Evolutionary conservation across 1,284 basidiomycete species (phyloP).

Genomic region (Schizophyllum commune): DNA sequence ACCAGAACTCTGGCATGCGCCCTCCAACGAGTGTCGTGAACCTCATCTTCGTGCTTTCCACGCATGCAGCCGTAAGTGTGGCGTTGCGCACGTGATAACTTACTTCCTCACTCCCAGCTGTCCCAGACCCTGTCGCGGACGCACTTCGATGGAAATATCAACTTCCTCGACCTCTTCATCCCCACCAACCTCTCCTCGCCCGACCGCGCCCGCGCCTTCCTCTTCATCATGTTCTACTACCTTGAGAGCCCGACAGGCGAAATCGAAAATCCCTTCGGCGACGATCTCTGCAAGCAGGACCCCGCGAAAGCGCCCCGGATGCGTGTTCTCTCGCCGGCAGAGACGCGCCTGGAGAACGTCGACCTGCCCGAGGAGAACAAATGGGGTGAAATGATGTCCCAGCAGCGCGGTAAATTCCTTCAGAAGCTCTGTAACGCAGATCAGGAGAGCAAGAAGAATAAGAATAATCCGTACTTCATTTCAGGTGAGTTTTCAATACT

Average conservation of each 20-base stretch:
- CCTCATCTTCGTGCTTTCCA: conserved; percentile 68
- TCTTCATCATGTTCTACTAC: conserved; percentile 76
- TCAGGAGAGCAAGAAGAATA: no score
- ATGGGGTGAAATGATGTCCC: conserved; percentile 59
- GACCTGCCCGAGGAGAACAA: conserved; percentile 60
- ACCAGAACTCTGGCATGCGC: conserved; percentile 45
- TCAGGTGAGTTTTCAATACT: no score
- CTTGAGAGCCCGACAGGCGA: conserved; percentile 46
- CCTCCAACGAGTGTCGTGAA: conserved; percentile 80
- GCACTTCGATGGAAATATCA: conserved; percentile 69
- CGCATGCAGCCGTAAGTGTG: conserved; percentile 53
- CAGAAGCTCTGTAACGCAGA: neutral
- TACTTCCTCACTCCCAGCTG: conserved; percentile 3
- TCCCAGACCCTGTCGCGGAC: conserved; percentile 54
- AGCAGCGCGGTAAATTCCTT: neutral
- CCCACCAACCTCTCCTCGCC: conserved; percentile 63
- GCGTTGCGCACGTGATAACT: conserved; percentile 3
- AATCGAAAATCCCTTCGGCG: conserved; percentile 56
- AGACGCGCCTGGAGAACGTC: conserved; percentile 53
- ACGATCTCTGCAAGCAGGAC: conserved; percentile 41
- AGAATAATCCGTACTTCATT: no score
- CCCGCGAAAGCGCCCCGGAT: conserved; percentile 51
- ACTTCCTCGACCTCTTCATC: conserved; percentile 78
- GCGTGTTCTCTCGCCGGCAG: conserved; percentile 36
- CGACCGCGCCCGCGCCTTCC: conserved; percentile 67